These are phyloP conservation scores for Reticulascus tulasneorum DNA, from an alignment of 2,329 filamentous ascomycete species.

Conservation along the genomic window DNA sequence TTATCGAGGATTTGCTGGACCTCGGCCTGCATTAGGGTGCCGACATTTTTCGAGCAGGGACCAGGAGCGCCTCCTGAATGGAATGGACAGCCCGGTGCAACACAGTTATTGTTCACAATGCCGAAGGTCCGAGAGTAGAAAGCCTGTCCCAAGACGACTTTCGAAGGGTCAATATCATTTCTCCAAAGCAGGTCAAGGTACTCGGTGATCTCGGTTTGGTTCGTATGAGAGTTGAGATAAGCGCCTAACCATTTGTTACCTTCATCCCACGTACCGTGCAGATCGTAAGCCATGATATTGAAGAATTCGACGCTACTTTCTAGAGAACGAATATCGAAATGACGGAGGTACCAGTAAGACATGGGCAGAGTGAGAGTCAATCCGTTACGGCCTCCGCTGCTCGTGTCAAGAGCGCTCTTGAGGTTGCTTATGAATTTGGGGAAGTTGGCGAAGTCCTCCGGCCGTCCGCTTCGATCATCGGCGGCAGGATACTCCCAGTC, in stretches of 20 bases:
- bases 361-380: slow-evolving; percentile 21
- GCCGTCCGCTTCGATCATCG: slow-evolving; percentile 29
- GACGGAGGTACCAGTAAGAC: slow-evolving; percentile 23
- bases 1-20: slow-evolving; percentile 17
- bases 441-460: slow-evolving; percentile 30
- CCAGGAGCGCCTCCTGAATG: neutral
- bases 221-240: slow-evolving; percentile 16
- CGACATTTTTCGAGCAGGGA: slow-evolving; percentile 15
- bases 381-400: slow-evolving; percentile 4
- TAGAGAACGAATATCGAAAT: slow-evolving; percentile 19
- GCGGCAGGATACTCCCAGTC: slow-evolving; percentile 36
- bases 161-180: slow-evolving; percentile 32
- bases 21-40: slow-evolving; percentile 20
- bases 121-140: slow-evolving; percentile 35
- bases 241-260: slow-evolving; percentile 6
- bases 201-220: slow-evolving; percentile 40
- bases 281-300: slow-evolving; percentile 25
- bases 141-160: slow-evolving; percentile 38
- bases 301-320: slow-evolving; percentile 30
- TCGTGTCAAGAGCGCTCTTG: slow-evolving; percentile 5
- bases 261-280: slow-evolving; percentile 24
- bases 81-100: slow-evolving; percentile 15
- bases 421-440: slow-evolving; percentile 17
- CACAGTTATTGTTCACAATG: slow-evolving; percentile 14
- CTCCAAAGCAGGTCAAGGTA: slow-evolving; percentile 43